Evolutionary conservation across 2,329 filamentous ascomycete genomes (phyloP), one percentile per base, ranked within the genome.

Genomic region (Clonostachys solani): DNA sequence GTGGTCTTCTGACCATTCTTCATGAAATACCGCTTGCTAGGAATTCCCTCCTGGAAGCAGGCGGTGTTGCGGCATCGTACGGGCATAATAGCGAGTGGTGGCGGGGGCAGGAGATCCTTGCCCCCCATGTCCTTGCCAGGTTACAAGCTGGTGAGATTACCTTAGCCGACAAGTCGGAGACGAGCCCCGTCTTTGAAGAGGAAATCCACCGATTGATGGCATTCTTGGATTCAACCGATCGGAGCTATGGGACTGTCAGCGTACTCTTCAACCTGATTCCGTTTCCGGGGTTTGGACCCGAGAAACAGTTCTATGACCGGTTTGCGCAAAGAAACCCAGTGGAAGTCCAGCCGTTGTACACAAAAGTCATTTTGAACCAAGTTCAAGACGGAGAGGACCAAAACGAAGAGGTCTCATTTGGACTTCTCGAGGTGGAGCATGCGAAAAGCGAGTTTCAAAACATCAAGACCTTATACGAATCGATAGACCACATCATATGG

Each of bases 171-270:
- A 53, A 46, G 16, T 43, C 48, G 29, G 63, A 60, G 34, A 46
- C 54, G 33, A 61, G 60, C 43, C 60, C 71, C 12, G 60, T 69
- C 16, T 68, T 80, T 49, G 61, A 67, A 45, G 70, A 80, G 19
- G 82, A 85, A 58, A 53, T 84, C 3, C 81, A 84, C 53, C 77
- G 82, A 13, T 60, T 86, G 6, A 74, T 86, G 67, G 81, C 80
- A 10, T 84, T 86, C 50, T 68, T 86, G 4, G 81, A 85, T 48
- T 66, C 62, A 10, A 82, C 81, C 0, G 77, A 84, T 23, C 72
- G 83, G 40, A 77, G 74, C 40, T 84, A 83, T 52, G 82, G 78
- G 13, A 78, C 75, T 1, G 73, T 72, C 18, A 77, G 80, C 47
- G 63, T 67, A 6, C 60, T 47, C 12, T 36, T 45, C 84, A 6